Evolutionary conservation across 2,329 filamentous ascomycete genomes (phyloP).

Genomic region (Blastomyces percursus): DNA sequence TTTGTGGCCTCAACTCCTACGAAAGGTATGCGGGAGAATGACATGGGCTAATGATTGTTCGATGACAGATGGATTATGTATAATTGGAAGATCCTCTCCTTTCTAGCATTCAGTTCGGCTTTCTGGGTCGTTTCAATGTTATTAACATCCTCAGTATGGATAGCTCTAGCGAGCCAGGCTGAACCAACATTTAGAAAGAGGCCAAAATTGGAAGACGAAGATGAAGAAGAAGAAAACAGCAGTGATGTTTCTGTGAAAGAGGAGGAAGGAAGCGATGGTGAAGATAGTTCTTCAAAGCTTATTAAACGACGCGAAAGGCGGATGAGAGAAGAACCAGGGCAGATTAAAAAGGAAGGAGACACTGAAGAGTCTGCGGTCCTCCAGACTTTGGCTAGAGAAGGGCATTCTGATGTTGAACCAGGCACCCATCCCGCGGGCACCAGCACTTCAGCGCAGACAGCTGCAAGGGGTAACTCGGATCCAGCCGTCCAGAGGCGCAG

Average conservation of each 20-base stretch:
- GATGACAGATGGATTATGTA: constrained; percentile 66
- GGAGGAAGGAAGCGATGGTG: constrained; percentile 16
- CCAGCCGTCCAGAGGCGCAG: constrained; percentile 6
- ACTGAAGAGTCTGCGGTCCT: constrained; percentile 16
- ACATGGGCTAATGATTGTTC: background rate
- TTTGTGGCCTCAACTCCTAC: background rate
- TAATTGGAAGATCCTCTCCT: constrained; percentile 60
- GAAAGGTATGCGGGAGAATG: background rate
- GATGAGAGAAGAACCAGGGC: constrained; percentile 12
- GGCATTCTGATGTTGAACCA: constrained; percentile 13
- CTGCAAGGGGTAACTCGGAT: background rate
- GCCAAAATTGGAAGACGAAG: constrained; percentile 14
- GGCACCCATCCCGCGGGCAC: background rate
- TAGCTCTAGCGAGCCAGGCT: constrained; percentile 35
- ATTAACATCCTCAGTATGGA: constrained; percentile 56
- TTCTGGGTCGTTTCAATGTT: constrained; percentile 72
- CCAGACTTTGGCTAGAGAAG: constrained; percentile 15
- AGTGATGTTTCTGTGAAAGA: constrained; percentile 17
- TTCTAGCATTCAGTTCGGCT: constrained; percentile 53
- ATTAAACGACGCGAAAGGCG: background rate
- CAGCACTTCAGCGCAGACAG: constrained; percentile 6
- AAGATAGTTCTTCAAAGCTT: background rate
- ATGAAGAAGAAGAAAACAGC: constrained; percentile 5
- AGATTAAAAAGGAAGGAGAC: constrained; percentile 23
- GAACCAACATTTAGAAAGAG: background rate